A percentile compares a stretch with the other conserved stretches of the same genome.
These are phyloP conservation scores for Fusarium albidum DNA, from an alignment of 2,329 filamentous ascomycete species.

Conservation along the genomic window DNA sequence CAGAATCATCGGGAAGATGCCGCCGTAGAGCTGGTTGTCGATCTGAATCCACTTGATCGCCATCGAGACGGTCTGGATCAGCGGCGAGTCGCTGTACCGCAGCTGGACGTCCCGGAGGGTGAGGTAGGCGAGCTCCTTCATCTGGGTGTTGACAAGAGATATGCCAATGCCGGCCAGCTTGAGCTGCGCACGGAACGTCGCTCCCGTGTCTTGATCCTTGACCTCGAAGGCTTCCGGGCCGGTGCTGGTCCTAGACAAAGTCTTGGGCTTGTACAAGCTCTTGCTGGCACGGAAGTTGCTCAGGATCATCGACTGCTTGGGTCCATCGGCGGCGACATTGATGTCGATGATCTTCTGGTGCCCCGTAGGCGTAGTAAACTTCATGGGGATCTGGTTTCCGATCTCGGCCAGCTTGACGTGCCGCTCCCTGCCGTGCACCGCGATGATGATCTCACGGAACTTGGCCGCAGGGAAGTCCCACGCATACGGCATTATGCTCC, in stretches of 20 bases:
- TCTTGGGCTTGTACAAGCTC: constrained; percentile 80
- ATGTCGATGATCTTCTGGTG: constrained; percentile 92
- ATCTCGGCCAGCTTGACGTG: constrained; percentile 97
- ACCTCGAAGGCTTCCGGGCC: constrained; percentile 80
- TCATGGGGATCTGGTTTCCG: constrained; percentile 94
- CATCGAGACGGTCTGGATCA: constrained; percentile 90
- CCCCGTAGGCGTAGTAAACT: constrained; percentile 73
- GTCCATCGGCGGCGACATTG: constrained; percentile 93
- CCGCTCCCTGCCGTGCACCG: constrained; percentile 64
- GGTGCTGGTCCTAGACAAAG: constrained; percentile 55
- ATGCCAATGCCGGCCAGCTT: constrained; percentile 90
- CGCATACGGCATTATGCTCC: constrained; percentile 99
- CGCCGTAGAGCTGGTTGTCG: constrained; percentile 97
- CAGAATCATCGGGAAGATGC: constrained; percentile 95
- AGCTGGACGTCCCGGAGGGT: constrained; percentile 92
- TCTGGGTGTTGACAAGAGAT: constrained; percentile 89
- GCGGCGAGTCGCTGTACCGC: constrained; percentile 89
- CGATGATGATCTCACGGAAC: constrained; percentile 88
- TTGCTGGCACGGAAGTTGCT: constrained; percentile 94
- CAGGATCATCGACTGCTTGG: constrained; percentile 91
- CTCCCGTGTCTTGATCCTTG: constrained; percentile 87
- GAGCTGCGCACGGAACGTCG: constrained; percentile 89
- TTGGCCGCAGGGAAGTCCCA: constrained; percentile 99
- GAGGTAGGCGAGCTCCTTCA: constrained; percentile 91
- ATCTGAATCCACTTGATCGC: constrained; percentile 99